Conservation (phyloP, 352 stramenopile genomes). For the Pythium utonaiense region DNA sequence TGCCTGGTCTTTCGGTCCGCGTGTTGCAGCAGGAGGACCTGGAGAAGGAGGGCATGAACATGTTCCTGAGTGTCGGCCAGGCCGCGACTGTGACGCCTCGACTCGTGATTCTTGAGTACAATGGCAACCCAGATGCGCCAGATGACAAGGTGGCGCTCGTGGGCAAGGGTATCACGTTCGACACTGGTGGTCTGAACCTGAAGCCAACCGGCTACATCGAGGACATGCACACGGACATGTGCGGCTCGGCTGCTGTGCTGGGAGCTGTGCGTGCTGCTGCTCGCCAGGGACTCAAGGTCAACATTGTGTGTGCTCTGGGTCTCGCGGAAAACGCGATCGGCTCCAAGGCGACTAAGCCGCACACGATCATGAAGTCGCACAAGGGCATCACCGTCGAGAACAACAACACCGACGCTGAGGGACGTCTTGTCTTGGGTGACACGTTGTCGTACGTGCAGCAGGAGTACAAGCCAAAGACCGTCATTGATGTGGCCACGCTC, state of each 20-base stretch:
- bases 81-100: constrained; percentile 65
- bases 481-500: constrained; percentile 94
- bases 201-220: constrained; percentile 91
- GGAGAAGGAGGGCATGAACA: constrained; percentile 73
- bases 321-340: constrained; percentile 84
- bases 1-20: constrained; percentile 75
- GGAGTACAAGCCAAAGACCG: constrained; percentile 85
- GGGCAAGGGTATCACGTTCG: constrained; percentile 94
- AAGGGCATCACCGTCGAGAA: constrained; percentile 90
- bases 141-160: constrained; percentile 82
- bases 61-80: constrained; percentile 83
- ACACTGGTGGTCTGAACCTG: constrained; percentile 94
- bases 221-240: constrained; percentile 93
- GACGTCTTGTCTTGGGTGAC: constrained; percentile 88
- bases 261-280: constrained; percentile 72
- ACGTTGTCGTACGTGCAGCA: constrained; percentile 87
- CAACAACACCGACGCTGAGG: constrained; percentile 92
- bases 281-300: constrained; percentile 67
- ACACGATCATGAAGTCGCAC: constrained; percentile 88
- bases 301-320: constrained; percentile 74
- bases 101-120: constrained; percentile 84
- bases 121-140: constrained; percentile 50
- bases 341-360: constrained; percentile 83
- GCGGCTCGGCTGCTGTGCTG: constrained; percentile 84
- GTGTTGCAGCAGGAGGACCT: constrained; percentile 83